Evolutionary conservation across 164 flowering plant species (phyloP).

Genomic region (Annona cherimola): DNA sequence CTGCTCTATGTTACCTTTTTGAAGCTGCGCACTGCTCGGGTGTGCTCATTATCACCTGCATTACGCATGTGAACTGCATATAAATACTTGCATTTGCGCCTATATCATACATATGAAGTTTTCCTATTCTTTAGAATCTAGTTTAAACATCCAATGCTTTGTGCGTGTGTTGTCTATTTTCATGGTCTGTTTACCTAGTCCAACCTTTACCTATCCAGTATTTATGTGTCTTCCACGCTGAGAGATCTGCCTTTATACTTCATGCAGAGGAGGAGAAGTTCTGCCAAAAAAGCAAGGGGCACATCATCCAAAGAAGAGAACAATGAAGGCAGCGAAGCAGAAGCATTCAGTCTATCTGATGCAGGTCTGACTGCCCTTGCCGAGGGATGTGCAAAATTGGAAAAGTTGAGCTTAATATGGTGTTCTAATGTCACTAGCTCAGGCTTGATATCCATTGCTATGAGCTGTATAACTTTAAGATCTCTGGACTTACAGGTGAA

Average conservation of each 20-base stretch:
- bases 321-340: slow-evolving; percentile 30
- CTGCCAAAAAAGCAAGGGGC: slow-evolving; percentile 13
- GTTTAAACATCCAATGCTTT: not conserved
- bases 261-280: slow-evolving; percentile 45
- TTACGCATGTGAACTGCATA: no score
- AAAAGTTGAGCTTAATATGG: slow-evolving; percentile 85
- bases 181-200: slow-evolving; percentile 1
- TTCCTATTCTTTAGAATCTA: no score
- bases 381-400: slow-evolving; percentile 53
- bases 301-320: slow-evolving; percentile 33
- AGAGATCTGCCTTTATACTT: slow-evolving; percentile 1
- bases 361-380: slow-evolving; percentile 57
- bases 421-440: slow-evolving; percentile 61
- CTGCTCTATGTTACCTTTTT: no score
- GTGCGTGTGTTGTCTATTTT: not conserved
- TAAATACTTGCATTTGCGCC: no score
- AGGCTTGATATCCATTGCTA: slow-evolving; percentile 66
- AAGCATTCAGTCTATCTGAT: slow-evolving; percentile 56
- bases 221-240: not conserved
- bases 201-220: slow-evolving; percentile 1
- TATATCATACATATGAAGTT: no score
- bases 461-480: slow-evolving; percentile 49
- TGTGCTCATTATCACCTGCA: no score
- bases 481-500: slow-evolving; percentile 82
- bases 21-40: no score